Conservation (phyloP, 177 flowering plant genomes). For the Vitis hybrid region DNA sequence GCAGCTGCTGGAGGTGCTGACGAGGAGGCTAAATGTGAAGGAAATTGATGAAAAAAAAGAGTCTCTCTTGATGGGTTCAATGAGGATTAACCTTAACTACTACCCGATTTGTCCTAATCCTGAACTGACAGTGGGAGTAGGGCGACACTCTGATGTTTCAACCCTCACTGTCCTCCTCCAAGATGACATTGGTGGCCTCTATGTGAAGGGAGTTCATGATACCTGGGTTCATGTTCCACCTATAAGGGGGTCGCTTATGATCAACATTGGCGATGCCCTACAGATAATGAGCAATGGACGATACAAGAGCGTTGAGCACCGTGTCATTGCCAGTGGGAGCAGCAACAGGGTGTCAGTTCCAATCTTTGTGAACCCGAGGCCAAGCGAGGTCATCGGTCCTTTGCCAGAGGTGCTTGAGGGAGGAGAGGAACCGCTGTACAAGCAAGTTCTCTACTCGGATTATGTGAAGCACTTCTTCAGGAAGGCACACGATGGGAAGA, state of each 20-base stretch:
- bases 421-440: conserved; percentile 33
- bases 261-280: conserved; percentile 40
- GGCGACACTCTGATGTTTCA: conserved; percentile 44
- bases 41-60: conserved; percentile 20
- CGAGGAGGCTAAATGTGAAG: conserved; percentile 31
- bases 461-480: conserved; percentile 37
- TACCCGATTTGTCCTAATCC: conserved; percentile 49
- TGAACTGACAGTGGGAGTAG: conserved; percentile 42
- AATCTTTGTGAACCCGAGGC: conserved; percentile 34
- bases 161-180: conserved; percentile 44
- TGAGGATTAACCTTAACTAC: conserved; percentile 35
- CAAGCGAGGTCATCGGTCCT: conserved; percentile 22
- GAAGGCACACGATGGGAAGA: conserved; percentile 44
- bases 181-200: conserved; percentile 48
- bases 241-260: conserved; percentile 28
- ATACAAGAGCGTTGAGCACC: conserved; percentile 43
- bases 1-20: conserved; percentile 18
- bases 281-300: conserved; percentile 44
- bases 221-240: conserved; percentile 46
- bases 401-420: conserved; percentile 23
- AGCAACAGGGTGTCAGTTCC: conserved; percentile 34
- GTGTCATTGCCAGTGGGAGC: conserved; percentile 31
- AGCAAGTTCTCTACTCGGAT: conserved; percentile 28
- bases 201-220: conserved; percentile 20
- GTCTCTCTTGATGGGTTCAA: conserved; percentile 28